Percentiles rank a stretch among this genome's conserved stretches.
These are phyloP conservation scores for Scutellaria galericulata DNA, from an alignment of 257 asterid species.

Conservation along the genomic window DNA sequence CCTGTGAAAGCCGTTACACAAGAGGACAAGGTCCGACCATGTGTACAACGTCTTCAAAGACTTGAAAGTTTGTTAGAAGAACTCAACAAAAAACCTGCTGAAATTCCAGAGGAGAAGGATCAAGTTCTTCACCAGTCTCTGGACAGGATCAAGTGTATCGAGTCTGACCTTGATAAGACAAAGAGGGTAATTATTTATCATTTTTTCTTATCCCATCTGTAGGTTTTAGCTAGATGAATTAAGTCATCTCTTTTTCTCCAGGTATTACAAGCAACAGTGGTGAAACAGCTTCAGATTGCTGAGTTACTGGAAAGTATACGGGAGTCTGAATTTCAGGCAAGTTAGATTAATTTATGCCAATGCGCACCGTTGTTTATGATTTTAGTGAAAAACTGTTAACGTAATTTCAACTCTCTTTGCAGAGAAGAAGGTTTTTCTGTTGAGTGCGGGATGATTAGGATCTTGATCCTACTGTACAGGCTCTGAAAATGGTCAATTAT, in stretches of 20 bases:
- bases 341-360: constrained; percentile 3
- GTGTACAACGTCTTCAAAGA: constrained; percentile 75
- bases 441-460: constrained; percentile 34
- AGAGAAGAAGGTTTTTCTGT: constrained; percentile 65
- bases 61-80: constrained; percentile 81
- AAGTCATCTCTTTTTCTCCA: constrained; percentile 39
- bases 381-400: constrained; percentile 3
- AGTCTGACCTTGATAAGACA: constrained; percentile 82
- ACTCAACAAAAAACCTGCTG: constrained; percentile 72
- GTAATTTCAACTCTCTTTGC: constrained; percentile 34
- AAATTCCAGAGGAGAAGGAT: constrained; percentile 85
- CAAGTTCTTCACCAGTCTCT: constrained; percentile 81
- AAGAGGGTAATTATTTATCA: constrained; percentile 62
- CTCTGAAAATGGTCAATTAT: background rate
- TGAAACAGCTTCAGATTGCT: constrained; percentile 80
- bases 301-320: constrained; percentile 70
- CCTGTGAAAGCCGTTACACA: constrained; percentile 38
- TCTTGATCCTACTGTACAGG: background rate
- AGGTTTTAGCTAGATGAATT: constrained; percentile 19
- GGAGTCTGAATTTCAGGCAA: constrained; percentile 56
- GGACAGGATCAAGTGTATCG: constrained; percentile 83
- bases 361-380: background rate
- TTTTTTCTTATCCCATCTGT: constrained; percentile 18
- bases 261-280: constrained; percentile 68
- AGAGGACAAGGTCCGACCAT: constrained; percentile 58